A percentile compares a stretch with the other conserved stretches of the same genome.
Evolutionary conservation across 306 rosid species (phyloP).

Genomic region (Pueraria montana): DNA sequence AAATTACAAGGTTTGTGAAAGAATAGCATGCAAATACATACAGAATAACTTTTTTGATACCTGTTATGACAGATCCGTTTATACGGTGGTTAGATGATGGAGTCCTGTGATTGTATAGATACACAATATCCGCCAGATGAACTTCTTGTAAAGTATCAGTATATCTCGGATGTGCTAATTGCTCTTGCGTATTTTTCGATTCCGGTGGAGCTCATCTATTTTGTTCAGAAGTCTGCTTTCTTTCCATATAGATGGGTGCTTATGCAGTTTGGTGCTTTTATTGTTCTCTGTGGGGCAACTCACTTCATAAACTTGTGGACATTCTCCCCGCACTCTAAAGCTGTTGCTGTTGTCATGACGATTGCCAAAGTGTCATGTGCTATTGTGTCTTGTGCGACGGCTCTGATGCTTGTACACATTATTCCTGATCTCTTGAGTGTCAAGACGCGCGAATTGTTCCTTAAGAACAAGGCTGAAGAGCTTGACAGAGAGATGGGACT

Average conservation of each 20-base stretch:
- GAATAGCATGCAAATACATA: not conserved
- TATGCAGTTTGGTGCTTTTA: constrained; percentile 96
- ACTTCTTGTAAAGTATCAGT: constrained; percentile 92
- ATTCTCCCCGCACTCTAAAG: constrained; percentile 77
- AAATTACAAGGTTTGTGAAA: not conserved
- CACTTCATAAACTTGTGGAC: constrained; percentile 96
- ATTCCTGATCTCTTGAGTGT: constrained; percentile 91
- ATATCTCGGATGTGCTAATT: constrained; percentile 84
- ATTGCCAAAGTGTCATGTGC: constrained; percentile 84
- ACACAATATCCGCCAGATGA: constrained; percentile 88
- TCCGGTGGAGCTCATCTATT: constrained; percentile 92
- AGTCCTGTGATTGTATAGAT: constrained; percentile 86
- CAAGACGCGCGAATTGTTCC: constrained; percentile 79
- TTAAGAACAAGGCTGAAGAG: constrained; percentile 87
- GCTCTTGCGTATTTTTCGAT: constrained; percentile 95
- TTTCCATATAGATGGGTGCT: constrained; percentile 99
- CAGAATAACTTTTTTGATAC: not conserved
- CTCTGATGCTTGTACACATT: constrained; percentile 93
- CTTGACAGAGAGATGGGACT: constrained; percentile 97
- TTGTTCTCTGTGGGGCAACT: constrained; percentile 95
- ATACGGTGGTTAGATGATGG: constrained; percentile 60
- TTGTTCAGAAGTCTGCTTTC: constrained; percentile 89
- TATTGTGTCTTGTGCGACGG: constrained; percentile 90
- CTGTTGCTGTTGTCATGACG: constrained; percentile 86
- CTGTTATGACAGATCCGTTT: constrained; percentile 57